Evolutionary conservation across 148 eudicot genomes (phyloP), one percentile per base, ranked within the genome.

Genomic region (Gaultheria prostrata): DNA sequence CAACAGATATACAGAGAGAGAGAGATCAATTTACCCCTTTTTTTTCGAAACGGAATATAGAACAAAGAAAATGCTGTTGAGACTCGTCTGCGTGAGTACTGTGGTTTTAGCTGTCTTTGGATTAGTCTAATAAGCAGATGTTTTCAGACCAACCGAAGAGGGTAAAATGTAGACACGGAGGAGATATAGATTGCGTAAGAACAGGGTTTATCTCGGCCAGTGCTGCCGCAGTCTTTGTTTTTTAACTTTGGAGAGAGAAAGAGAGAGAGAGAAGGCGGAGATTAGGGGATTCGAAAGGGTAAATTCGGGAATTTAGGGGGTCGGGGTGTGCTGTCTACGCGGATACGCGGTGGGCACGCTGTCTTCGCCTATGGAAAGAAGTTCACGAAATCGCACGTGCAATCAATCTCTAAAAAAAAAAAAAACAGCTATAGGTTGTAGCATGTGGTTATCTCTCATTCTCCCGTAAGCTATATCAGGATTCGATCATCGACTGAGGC

Each of bases 271-370:
- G 82, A 18, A 33, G 67, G 26, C 75, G 75, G 75, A 80, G 32
- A 80, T 8, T 63, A 13, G 24, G 82, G 83, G 4, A 61, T 7
- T 39, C 69, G 5, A 80, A 61, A 45, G 63, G 82, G 82, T 61
- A 14, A 80, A 61, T 61, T 80, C 73, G 71, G 82, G 51, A 10
- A 80, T 43, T 45, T 46, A 53, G 72, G 73, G 82, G 59, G 51
- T 32, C 5, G 65, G 57, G 43, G 5, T 26, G 72, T 30, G 12
- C 72, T 28, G 72, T 13, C 32, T 32, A 32, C 57, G 65, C 39
- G 28, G 51, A 20, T 12, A 50, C 59, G 80, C 59, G 80, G 43
- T 50, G 14, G 6, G 3, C 3, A 10, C 10, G 67, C 65, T 54
- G 80, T 78, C 48, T 51, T 53, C 12, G 6, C 15, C 15, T 32